These are phyloP conservation scores for Alternaria triticina DNA, from an alignment of 2,329 filamentous ascomycete genomes.

Conservation along the genomic window DNA sequence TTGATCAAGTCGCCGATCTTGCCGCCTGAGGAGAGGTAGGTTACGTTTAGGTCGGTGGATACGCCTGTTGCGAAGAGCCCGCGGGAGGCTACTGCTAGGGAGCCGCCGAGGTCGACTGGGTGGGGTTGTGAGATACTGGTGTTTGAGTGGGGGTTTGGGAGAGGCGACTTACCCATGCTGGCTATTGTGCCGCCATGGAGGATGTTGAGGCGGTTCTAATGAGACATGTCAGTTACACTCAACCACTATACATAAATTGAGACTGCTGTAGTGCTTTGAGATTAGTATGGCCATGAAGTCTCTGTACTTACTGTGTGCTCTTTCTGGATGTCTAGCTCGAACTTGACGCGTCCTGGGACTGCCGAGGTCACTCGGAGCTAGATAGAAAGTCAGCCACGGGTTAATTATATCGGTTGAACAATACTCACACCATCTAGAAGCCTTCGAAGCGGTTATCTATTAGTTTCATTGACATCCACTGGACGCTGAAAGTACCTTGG, in stretches of 20 bases:
- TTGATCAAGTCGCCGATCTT: slow-evolving; percentile 66
- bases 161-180: slow-evolving; percentile 61
- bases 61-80: slow-evolving; percentile 71
- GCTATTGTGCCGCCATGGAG: slow-evolving; percentile 82
- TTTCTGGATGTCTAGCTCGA: slow-evolving; percentile 76
- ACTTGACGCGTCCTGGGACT: slow-evolving; percentile 71
- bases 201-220: slow-evolving; percentile 75
- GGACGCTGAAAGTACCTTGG: slow-evolving; percentile 68
- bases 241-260: too few relatives aligned
- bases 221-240: too few relatives aligned
- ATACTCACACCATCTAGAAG: slow-evolving; percentile 52
- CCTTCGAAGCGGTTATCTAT: slow-evolving; percentile 25
- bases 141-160: background rate
- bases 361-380: slow-evolving; percentile 73
- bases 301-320: slow-evolving; percentile 70
- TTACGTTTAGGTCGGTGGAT: slow-evolving; percentile 71
- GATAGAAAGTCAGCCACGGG: background rate
- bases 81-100: slow-evolving; percentile 68
- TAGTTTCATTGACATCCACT: background rate
- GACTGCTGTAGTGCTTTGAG: background rate
- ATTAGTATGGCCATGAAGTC: background rate
- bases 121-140: background rate
- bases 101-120: slow-evolving; percentile 69
- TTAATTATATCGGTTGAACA: background rate
- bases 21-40: slow-evolving; percentile 68